Conservation (phyloP, 2,329 filamentous ascomycete genomes). For the Verticillium nonalfalfae region DNA sequence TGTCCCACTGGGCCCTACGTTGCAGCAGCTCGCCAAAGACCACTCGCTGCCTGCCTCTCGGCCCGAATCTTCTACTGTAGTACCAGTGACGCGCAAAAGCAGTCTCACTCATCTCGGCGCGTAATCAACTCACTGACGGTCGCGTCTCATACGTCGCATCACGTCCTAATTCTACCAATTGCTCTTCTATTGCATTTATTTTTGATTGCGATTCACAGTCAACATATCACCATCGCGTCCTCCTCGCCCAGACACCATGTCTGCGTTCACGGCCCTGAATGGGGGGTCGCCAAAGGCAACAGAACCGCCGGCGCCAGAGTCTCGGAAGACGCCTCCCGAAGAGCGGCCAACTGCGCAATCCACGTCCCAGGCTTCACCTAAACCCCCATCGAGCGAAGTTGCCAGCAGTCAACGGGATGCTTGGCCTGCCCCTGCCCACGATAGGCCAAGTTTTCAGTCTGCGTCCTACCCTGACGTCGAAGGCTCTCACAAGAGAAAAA, state of each 20-base stretch:
- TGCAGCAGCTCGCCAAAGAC: constrained; percentile 1
- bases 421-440: constrained; percentile 32
- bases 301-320: constrained; percentile 23
- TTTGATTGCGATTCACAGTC: neutral
- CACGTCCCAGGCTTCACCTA: constrained; percentile 4
- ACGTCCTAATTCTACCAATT: neutral
- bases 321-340: constrained; percentile 23
- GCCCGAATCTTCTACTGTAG: constrained; percentile 9
- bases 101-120: constrained; percentile 4
- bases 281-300: constrained; percentile 38
- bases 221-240: no score
- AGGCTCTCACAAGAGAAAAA: constrained; percentile 58
- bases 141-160: constrained; percentile 1
- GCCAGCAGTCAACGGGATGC: constrained; percentile 28
- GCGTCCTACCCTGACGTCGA: constrained; percentile 38
- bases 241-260: constrained; percentile 28
- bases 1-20: constrained; percentile 2
- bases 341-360: constrained; percentile 22
- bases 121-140: constrained; percentile 1
- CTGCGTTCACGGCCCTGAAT: constrained; percentile 46
- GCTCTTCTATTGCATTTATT: neutral
- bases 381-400: constrained; percentile 18
- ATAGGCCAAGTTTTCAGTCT: constrained; percentile 34
- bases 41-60: constrained; percentile 5
- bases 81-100: constrained; percentile 9